These are phyloP conservation scores for Crithidia bombi DNA, from an alignment of 208 protist genomes.

Conservation along the genomic window DNA sequence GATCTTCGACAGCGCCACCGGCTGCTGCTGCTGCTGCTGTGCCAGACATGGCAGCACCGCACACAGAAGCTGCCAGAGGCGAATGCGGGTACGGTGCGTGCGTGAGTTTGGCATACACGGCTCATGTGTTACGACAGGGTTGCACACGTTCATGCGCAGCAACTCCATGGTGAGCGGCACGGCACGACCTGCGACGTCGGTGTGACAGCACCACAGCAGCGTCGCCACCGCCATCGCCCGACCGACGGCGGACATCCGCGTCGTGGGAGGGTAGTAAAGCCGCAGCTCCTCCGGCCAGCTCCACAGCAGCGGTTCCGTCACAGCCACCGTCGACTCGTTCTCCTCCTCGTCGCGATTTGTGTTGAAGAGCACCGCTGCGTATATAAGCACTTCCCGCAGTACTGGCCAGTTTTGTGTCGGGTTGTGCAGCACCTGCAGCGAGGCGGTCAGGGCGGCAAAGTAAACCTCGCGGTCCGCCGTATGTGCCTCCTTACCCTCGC, in stretches of 20 bases:
- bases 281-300: constrained; percentile 63
- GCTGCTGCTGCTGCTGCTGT: constrained; percentile 5
- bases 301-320: constrained; percentile 72
- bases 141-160: constrained; percentile 66
- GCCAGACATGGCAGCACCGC: constrained; percentile 68
- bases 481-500: constrained; percentile 46
- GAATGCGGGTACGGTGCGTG: constrained; percentile 83
- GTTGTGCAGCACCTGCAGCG: constrained; percentile 61
- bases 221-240: constrained; percentile 71
- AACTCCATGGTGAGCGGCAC: constrained; percentile 53
- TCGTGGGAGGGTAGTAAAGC: constrained; percentile 71
- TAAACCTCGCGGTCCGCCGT: constrained; percentile 71
- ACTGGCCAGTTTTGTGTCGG: constrained; percentile 44
- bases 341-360: constrained; percentile 78
- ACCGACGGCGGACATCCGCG: constrained; percentile 70
- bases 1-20: constrained; percentile 26
- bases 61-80: constrained; percentile 89
- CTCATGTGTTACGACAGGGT: constrained; percentile 66
- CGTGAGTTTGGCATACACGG: constrained; percentile 92
- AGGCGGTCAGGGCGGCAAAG: constrained; percentile 60
- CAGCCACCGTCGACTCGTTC: constrained; percentile 72
- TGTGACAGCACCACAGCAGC: constrained; percentile 66
- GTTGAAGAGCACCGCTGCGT: constrained; percentile 76
- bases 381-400: constrained; percentile 60
- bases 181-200: constrained; percentile 26